These are phyloP conservation scores for Eucalyptus decipiens DNA, from an alignment of 345 rosid genomes.

Conservation along the genomic window DNA sequence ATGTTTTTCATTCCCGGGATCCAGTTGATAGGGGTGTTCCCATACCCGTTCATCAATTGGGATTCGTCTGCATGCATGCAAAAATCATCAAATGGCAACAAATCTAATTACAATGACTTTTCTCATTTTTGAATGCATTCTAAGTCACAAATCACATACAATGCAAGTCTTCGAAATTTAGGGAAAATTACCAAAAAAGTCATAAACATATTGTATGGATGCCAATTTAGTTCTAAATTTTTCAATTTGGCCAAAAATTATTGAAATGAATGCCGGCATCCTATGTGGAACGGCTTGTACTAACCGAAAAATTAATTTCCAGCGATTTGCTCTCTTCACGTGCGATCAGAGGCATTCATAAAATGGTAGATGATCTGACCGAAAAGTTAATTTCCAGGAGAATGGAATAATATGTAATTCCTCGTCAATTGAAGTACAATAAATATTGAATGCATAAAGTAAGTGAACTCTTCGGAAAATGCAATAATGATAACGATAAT, in stretches of 20 bases:
- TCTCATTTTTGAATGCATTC: neutral
- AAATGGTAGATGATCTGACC: neutral
- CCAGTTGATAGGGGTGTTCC: neutral
- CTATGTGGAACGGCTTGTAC: neutral
- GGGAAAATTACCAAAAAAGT: neutral
- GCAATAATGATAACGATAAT: neutral
- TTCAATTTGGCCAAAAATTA: neutral
- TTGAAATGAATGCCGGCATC: neutral
- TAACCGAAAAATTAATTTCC: too few relatives aligned
- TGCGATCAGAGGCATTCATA: neutral
- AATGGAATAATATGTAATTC: neutral
- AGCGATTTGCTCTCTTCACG: neutral
- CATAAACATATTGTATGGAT: neutral
- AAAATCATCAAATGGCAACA: neutral
- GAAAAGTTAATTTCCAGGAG: neutral
- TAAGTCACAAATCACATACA: neutral
- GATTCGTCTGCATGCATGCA: neutral
- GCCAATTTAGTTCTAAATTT: neutral
- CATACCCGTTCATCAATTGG: neutral
- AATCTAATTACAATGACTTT: neutral
- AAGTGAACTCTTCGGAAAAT: neutral
- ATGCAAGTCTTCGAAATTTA: neutral
- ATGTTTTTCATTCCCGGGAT: neutral
- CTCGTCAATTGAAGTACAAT: neutral
- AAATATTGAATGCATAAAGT: neutral